Conservation (phyloP, 2,329 filamentous ascomycete species). For the Ceratocystis diversiconidia region DNA sequence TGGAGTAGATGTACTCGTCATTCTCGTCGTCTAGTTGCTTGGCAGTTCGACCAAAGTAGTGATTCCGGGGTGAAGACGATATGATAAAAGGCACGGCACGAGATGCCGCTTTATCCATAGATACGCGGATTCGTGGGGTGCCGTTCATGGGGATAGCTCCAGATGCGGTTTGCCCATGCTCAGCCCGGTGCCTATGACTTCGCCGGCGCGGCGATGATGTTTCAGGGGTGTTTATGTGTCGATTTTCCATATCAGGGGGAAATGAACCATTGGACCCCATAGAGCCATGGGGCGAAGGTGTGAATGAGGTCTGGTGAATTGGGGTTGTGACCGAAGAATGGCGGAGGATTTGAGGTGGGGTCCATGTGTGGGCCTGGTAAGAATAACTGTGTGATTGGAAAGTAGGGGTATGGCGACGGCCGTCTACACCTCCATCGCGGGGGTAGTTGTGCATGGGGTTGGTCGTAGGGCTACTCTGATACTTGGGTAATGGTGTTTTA, state of each 20-base stretch:
- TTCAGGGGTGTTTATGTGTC: background rate
- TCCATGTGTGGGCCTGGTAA: background rate
- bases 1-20: constrained; percentile 6
- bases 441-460: constrained; percentile 5
- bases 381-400: constrained; percentile 3
- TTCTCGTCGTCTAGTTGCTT: constrained; percentile 7
- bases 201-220: constrained; percentile 8
- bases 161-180: background rate
- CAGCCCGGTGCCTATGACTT: constrained; percentile 1
- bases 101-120: background rate
- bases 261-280: constrained; percentile 1
- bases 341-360: constrained; percentile 10
- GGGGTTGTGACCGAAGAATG: constrained; percentile 10
- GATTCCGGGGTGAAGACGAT: constrained; percentile 9
- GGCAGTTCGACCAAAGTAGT: background rate
- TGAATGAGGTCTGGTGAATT: constrained; percentile 12
- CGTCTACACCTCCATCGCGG: background rate
- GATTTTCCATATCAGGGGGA: constrained; percentile 8
- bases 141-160: background rate
- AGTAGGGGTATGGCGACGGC: background rate
- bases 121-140: constrained; percentile 11
- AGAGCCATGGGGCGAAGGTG: constrained; percentile 5
- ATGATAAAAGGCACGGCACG: background rate
- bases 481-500: background rate
- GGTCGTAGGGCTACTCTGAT: background rate